Base-by-base conservation (phyloP, 768 basidiomycete genomes). In the Coprinopsis sp. region DNA sequence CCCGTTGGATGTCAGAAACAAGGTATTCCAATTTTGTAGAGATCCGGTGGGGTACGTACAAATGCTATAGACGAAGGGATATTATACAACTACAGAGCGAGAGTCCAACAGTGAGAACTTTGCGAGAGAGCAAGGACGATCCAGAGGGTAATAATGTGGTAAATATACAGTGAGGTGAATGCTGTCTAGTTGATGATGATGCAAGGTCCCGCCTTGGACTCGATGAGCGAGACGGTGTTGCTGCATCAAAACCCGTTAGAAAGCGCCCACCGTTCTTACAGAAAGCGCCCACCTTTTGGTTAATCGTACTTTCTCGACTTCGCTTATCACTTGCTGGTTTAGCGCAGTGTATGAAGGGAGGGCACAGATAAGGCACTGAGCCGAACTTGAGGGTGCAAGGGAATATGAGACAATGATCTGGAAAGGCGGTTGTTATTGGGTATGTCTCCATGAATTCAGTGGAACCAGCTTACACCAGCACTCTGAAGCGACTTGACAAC, bases 381-480 rank as follows among this genome's bases (percentile, higher is more conserved):
- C 72, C 37, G 78, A 77, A 61, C 70, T 74, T 13, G 82, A 78
- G 8, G 83, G 82, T 8, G 77, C 71, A 36, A 87, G 69, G 12
- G 72, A 73, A 57, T 87, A 85, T 1, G 81, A 78, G 4, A 81
- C 79, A 28, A 74, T 60, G 41, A 85, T 68, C 84, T 87, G 55
- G 4, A 38, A 31, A 19, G 47, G 48, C 41, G 51, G 37, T 47
- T 25, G 29, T 43, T 40, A 25, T 51, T 30, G 30, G 21, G 14
- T n/a, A n/a, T n/a, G n/a, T n/a, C n/a, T n/a, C n/a, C 38, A 41
- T 34, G 33, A 19, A 28, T 28, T 22, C 24, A 39, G 24, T 11
- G 53, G 28, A 44, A 27, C 51, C 37, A 23, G 44, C 76, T 56
- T 56, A 87, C 84, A 55, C 82, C 84, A 46, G 74, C 71, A 2